Evolutionary conservation across 2,329 filamentous ascomycete species (phyloP).

Genomic region (Xylaria multiplex): DNA sequence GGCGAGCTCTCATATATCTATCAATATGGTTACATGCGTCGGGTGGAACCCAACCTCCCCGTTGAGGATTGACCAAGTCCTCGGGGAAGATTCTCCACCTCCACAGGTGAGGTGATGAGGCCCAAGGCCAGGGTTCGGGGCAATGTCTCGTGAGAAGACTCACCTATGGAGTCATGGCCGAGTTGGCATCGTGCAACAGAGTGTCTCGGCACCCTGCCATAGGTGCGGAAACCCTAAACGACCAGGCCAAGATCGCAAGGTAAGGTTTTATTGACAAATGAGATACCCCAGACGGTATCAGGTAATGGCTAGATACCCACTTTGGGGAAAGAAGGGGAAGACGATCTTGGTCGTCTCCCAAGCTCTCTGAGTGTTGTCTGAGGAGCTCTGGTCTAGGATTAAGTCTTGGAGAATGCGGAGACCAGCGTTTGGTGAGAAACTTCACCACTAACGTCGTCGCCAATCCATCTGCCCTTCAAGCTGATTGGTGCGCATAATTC

Average conservation of each 20-base stretch:
- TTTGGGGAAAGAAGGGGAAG: constrained; percentile 12
- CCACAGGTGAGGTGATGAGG: constrained; percentile 4
- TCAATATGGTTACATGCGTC: constrained; percentile 38
- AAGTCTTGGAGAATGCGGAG: constrained; percentile 18
- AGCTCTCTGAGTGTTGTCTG: constrained; percentile 2
- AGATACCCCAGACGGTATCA: constrained; percentile 11
- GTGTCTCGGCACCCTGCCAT: constrained; percentile 25
- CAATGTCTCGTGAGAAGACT: constrained; percentile 12
- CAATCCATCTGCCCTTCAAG: not conserved
- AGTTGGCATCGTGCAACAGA: constrained; percentile 7
- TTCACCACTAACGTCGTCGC: constrained; percentile 11
- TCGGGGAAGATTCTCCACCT: constrained; percentile 22
- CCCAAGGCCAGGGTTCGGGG: constrained; percentile 9
- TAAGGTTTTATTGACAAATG: constrained; percentile 18
- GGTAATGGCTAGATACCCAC: constrained; percentile 16
- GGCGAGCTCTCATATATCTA: constrained; percentile 42
- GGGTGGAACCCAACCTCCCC: constrained; percentile 34
- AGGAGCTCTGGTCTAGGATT: constrained; percentile 14
- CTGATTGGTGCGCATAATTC: constrained; percentile 35
- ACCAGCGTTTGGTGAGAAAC: constrained; percentile 8
- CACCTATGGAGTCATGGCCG: constrained; percentile 13
- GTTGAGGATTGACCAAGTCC: not conserved
- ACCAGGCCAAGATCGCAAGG: constrained; percentile 1
- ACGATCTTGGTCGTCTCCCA: constrained; percentile 9
- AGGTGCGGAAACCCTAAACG: constrained; percentile 35